Conservation (phyloP, 2,329 filamentous ascomycete genomes). For the Rhinocladiella similis region DNA sequence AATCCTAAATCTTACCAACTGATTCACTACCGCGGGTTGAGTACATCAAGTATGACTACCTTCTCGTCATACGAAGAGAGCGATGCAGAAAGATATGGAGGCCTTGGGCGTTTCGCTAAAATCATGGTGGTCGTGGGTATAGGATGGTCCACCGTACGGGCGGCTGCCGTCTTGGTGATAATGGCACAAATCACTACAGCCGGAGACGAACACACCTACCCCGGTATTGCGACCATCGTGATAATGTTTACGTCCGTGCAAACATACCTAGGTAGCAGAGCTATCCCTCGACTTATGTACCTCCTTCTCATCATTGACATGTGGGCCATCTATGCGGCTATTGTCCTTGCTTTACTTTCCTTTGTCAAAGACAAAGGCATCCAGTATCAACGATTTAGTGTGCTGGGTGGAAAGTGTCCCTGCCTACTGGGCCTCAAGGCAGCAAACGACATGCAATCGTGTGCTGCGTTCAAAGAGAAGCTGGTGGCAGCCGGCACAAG, state of each 20-base stretch:
- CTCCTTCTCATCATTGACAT: constrained; percentile 16
- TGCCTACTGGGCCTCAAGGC: constrained; percentile 16
- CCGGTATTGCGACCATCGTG: constrained; percentile 14
- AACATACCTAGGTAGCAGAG: constrained; percentile 16
- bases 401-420: constrained; percentile 9
- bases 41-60: neutral
- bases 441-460: constrained; percentile 8
- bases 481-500: neutral
- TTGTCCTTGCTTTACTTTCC: constrained; percentile 9
- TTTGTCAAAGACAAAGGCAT: constrained; percentile 14
- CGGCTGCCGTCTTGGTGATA: constrained; percentile 1
- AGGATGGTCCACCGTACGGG: constrained; percentile 14
- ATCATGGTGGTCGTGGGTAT: constrained; percentile 9
- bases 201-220: constrained; percentile 12
- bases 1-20: constrained; percentile 6
- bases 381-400: constrained; percentile 11
- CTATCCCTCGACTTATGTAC: constrained; percentile 17
- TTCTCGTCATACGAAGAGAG: no score
- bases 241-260: constrained; percentile 18
- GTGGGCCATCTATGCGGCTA: constrained; percentile 7
- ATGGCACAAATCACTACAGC: constrained; percentile 7
- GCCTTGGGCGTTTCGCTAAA: constrained; percentile 4
- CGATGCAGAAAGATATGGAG: no score
- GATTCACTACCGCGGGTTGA: neutral
- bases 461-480: no score